These are phyloP conservation scores for Lachnellula subtilissima DNA, from an alignment of 2,329 filamentous ascomycete species.

Conservation along the genomic window DNA sequence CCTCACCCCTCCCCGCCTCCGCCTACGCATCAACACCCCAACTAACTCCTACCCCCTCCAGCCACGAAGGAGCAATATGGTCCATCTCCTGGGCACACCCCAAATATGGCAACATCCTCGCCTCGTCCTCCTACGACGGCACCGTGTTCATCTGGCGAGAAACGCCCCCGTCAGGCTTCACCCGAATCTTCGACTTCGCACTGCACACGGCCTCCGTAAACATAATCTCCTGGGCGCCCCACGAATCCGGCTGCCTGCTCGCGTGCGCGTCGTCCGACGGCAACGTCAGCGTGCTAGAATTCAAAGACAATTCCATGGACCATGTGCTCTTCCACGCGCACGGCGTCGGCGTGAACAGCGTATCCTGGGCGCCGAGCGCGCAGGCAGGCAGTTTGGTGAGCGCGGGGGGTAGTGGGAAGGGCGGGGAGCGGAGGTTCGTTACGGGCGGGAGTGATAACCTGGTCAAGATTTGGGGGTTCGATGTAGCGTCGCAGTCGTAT, in stretches of 20 bases:
- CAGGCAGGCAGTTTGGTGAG: constrained; percentile 80
- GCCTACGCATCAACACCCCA: not conserved
- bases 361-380: constrained; percentile 88
- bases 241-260: constrained; percentile 89
- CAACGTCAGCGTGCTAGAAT: constrained; percentile 89
- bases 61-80: constrained; percentile 97
- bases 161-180: constrained; percentile 60
- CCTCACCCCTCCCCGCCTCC: not conserved
- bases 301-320: constrained; percentile 92
- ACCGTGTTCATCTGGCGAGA: constrained; percentile 99
- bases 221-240: constrained; percentile 94
- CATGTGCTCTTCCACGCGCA: constrained; percentile 88
- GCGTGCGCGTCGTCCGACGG: constrained; percentile 94
- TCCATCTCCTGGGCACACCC: constrained; percentile 97
- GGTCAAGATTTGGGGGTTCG: constrained; percentile 89
- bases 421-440: constrained; percentile 75
- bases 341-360: constrained; percentile 89
- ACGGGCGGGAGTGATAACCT: constrained; percentile 92
- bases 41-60: constrained; percentile 35
- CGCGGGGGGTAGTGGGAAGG: constrained; percentile 52
- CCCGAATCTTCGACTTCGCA: constrained; percentile 87
- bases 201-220: constrained; percentile 96
- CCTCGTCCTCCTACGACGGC: constrained; percentile 92
- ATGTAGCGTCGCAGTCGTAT: constrained; percentile 55
- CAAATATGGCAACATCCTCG: constrained; percentile 97